These are phyloP conservation scores for Curvularia eragrostidis DNA, from an alignment of 2,329 filamentous ascomycete genomes.

Conservation along the genomic window DNA sequence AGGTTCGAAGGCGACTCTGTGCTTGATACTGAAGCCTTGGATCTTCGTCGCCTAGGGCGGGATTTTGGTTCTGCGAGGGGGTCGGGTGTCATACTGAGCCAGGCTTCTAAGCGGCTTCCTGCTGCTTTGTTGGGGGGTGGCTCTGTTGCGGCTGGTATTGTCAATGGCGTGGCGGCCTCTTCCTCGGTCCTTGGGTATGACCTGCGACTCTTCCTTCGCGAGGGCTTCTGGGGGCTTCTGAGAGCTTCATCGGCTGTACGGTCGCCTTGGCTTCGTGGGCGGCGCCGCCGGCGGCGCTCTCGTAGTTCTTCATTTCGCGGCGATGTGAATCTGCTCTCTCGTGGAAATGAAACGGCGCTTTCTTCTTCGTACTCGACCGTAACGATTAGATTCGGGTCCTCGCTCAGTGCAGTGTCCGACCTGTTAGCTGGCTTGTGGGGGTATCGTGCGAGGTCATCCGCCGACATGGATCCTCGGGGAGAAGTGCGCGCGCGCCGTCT, in stretches of 20 bases:
- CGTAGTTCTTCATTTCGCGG: slow-evolving; percentile 35
- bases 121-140: slow-evolving; percentile 54
- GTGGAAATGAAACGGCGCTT: slow-evolving; percentile 23
- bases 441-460: slow-evolving; percentile 33
- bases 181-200: slow-evolving; percentile 37
- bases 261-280: slow-evolving; percentile 34
- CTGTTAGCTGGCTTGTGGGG: slow-evolving; percentile 26
- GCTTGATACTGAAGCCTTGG: slow-evolving; percentile 42
- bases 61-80: slow-evolving; percentile 60
- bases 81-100: slow-evolving; percentile 65
- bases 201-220: slow-evolving; percentile 32
- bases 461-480: slow-evolving; percentile 41
- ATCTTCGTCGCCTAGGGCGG: slow-evolving; percentile 37
- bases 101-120: slow-evolving; percentile 65
- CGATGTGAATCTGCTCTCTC: slow-evolving; percentile 18
- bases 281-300: slow-evolving; percentile 39
- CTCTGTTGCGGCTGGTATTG: slow-evolving; percentile 27
- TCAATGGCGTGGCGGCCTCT: slow-evolving; percentile 24
- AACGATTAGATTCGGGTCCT: slow-evolving; percentile 33
- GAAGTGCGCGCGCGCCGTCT: slow-evolving; percentile 40
- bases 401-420: slow-evolving; percentile 35
- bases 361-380: slow-evolving; percentile 41
- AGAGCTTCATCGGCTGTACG: slow-evolving; percentile 35
- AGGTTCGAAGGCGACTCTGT: slow-evolving; percentile 32
- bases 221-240: slow-evolving; percentile 27